These are phyloP conservation scores for Paraurostyla sp. DNA, from an alignment of 73 alveolate genomes.

Conservation along the genomic window DNA sequence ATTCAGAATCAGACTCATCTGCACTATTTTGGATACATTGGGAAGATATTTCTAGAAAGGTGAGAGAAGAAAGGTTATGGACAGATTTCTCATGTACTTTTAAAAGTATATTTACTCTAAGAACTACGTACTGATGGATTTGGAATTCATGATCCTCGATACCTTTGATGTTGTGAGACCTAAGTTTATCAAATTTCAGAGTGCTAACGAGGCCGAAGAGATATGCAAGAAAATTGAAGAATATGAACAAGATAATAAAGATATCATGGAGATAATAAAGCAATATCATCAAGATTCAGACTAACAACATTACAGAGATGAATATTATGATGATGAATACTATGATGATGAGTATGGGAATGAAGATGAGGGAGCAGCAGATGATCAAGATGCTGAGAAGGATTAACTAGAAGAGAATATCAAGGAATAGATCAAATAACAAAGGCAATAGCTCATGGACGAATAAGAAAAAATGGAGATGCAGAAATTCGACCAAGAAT, in stretches of 20 bases:
- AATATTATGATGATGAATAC: conserved; percentile 58
- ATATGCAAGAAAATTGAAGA: conserved; percentile 40
- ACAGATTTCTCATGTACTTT: conserved; percentile 83
- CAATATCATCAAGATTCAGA: too few relatives aligned
- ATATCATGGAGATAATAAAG: conserved; percentile 27
- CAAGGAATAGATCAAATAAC: conserved; percentile 10
- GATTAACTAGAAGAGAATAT: conserved; percentile 33
- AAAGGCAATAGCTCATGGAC: background rate
- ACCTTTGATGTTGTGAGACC: conserved; percentile 73
- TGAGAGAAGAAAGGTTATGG: conserved; percentile 72
- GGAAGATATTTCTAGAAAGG: conserved; percentile 77
- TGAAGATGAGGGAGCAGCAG: conserved; percentile 20
- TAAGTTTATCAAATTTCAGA: conserved; percentile 36
- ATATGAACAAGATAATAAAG: background rate
- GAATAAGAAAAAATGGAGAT: conserved; percentile 7
- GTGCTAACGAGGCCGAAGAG: conserved; percentile 23
- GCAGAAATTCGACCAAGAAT: conserved; percentile 51
- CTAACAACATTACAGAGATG: background rate
- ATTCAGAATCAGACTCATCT: conserved; percentile 72
- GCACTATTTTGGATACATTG: conserved; percentile 78
- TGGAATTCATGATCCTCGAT: conserved; percentile 70
- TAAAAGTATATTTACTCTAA: conserved; percentile 77
- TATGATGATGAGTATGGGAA: conserved; percentile 38
- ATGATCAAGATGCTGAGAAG: background rate
- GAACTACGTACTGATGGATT: conserved; percentile 69